Evolutionary conservation across 306 rosid species (phyloP), one percentile per base, ranked within the genome.

Genomic region (Medicago truncatula): DNA sequence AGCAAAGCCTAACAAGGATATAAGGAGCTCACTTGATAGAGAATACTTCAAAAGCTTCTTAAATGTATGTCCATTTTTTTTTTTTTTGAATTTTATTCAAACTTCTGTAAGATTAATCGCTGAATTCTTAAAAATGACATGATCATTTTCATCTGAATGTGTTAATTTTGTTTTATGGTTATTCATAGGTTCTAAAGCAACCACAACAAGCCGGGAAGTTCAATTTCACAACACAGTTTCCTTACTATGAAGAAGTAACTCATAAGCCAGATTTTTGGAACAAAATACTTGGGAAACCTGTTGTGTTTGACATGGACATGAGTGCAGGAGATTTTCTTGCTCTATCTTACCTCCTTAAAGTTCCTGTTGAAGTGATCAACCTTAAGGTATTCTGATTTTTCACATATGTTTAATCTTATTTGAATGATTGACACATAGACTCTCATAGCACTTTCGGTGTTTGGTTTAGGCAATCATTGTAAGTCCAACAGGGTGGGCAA

Each of bases 281-380:
- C 15, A 86, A 17, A 73, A 79, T 25, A 83, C 71, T 85, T 25
- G 99, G 99, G 13, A 95, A 85, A 79, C 84, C 92, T 74, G 80
- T 95, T 78, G 86, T 95, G 54, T 90, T 95, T 75, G 99, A 95
- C 81, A 92, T 90, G 97, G 99, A 95, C 85, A 95, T 95, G 99
- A 95, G 99, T 72, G 86, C 88, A 38, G 99, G 99, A 80, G 99
- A 95, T 62, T 92, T 95, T 80, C 92, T 90, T 41, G 89, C 97
- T 67, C 83, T 95, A 67, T 86, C 89, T 70, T 95, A 89, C 82
- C 92, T 95, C 76, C 87, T 95, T 5, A 95, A 95, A 88, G 88
- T 92, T 47, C 97, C 95, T 23, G 87, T 89, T 59, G 89, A 92
- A 86, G 81, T 85, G 2, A 86, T 92, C 76, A 70, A 95, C 80